Evolutionary conservation across 345 rosid genomes (phyloP), one percentile per base, ranked within the genome.

Genomic region (Eucalyptus lansdowneana): DNA sequence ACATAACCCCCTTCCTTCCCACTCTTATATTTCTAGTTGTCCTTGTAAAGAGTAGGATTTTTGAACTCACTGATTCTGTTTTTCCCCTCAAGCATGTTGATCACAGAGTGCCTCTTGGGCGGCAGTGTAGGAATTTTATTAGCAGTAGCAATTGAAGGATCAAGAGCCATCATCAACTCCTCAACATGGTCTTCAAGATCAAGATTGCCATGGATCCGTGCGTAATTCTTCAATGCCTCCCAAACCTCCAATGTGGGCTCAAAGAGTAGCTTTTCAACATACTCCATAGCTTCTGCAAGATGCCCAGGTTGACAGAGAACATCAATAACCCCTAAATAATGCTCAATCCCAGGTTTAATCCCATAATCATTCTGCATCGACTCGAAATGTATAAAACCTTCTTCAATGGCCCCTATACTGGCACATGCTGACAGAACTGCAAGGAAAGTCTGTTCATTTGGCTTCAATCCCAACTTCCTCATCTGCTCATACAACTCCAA

Each of bases 21-120:
- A 27, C 90, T 92, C 90, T 91, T 93, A 44, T 90, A 87, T 80
- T 92, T 91, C 76, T 91, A 92, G 9, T 93, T 92, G 25, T 93
- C 94, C 90, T 90, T 91, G 92, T 92, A 93, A 54, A 90, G 91
- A n/a, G 93, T 89, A 21, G 93, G 94, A 89, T 93, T 92, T 31
- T 90, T 90, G 58, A 91, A 92, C 89, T 91, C 92, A 24, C 72
- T 19, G 22, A 91, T 88, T 88, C 92, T 91, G 22, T 89, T 92
- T 90, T 89, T 92, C 37, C 93, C 94, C 86, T 93, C 94, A 58
- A 90, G 93, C 93, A 93, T 93, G 91, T 90, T 93, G 80, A 89
- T 90, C 17, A 62, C 88, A 45, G 88, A 67, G 37, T 45, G 34
- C 76, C 90, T 92, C 91, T 53, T 90, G 27, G 88, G 92, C 5